Base-by-base conservation (phyloP, 148 eudicot species). In the Diospyros lotus region DNA sequence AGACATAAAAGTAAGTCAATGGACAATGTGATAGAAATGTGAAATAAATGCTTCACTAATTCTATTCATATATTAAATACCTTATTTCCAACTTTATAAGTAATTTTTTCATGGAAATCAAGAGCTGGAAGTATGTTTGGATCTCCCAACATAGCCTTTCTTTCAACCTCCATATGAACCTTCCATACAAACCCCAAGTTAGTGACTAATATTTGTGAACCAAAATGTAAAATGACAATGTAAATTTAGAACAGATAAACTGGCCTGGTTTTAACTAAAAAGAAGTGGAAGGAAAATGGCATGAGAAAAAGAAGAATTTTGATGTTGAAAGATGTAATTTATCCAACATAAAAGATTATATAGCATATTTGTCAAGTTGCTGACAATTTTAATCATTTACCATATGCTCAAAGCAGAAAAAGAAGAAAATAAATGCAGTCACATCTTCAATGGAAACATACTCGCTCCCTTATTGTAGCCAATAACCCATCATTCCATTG, bases 151-250 rank as follows among this genome's bases (percentile, higher is more conserved):
- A 84, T 78, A 68, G 91, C 83, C 85, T 93, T 95, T 75, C 91
- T 86, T 66, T 95, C 99, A 64, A 87, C 93, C 87, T 93, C 97
- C 97, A 95, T 89, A 82, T 95, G 99, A 77, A 93, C 99, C 98
- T 94, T 82, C 28, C 28, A 78, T 61, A 81, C 62, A 77, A 76
- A 40, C 18, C 53, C 39, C 66, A 50, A 55, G 10, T 2, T 10
- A 74, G 39, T 18, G 8, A 40, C 39, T 39, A 68, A 68, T 15
- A 59, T 56, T 58, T 4, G 39, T 18, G 52, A 44, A 74, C 39
- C n/a, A 38, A 55, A 52, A 3, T 48, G 60, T 12, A 50, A 44
- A 71, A 71, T 17, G 6, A 46, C 17, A 63, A 62, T 45, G 45
- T 4, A 61, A 63, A 53, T 40, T 14, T 10, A 53, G 15, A 71